Evolutionary conservation across 2,329 filamentous ascomycete species (phyloP).

Genomic region (Cylindrodendrum hubeiense): DNA sequence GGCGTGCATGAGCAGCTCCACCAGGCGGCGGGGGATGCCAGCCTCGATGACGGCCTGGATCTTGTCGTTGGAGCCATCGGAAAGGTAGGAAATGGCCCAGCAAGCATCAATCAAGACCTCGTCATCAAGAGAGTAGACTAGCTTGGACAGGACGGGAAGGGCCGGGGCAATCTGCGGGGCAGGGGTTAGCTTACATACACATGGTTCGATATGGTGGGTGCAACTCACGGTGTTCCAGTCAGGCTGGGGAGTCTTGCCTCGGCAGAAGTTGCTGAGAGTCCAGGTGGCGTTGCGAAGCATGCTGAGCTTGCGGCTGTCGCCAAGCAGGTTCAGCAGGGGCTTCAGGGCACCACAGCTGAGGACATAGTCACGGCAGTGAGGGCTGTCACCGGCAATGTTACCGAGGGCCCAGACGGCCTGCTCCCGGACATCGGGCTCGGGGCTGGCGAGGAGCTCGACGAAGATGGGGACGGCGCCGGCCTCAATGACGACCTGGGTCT

Average conservation of each 20-base stretch:
- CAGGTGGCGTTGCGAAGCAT: constrained; percentile 99
- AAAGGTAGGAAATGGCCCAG: constrained; percentile 99
- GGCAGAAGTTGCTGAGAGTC: constrained; percentile 99
- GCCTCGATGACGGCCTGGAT: constrained; percentile 99
- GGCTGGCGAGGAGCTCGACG: constrained; percentile 93
- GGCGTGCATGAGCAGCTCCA: constrained; percentile 97
- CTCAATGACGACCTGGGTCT: constrained; percentile 99
- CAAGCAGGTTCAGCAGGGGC: constrained; percentile 88
- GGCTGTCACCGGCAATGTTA: constrained; percentile 99
- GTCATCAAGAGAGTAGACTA: constrained; percentile 98
- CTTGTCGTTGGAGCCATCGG: constrained; percentile 98
- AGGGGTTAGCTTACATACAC: constrained; percentile 19
- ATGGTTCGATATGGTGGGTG: constrained; percentile 38
- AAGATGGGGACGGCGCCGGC: constrained; percentile 98
- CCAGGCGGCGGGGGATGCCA: constrained; percentile 93
- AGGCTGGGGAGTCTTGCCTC: constrained; percentile 98
- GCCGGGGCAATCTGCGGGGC: constrained; percentile 85
- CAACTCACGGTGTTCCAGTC: constrained; percentile 91
- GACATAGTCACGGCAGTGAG: constrained; percentile 96
- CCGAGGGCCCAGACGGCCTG: constrained; percentile 98
- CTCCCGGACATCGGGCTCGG: constrained; percentile 96
- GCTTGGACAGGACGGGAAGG: constrained; percentile 93
- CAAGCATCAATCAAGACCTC: constrained; percentile 99
- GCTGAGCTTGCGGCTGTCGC: constrained; percentile 98
- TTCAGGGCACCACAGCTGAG: constrained; percentile 90